Evolutionary conservation across 2,329 filamentous ascomycete genomes (phyloP).

Genomic region (Trichophyton rubrum): DNA sequence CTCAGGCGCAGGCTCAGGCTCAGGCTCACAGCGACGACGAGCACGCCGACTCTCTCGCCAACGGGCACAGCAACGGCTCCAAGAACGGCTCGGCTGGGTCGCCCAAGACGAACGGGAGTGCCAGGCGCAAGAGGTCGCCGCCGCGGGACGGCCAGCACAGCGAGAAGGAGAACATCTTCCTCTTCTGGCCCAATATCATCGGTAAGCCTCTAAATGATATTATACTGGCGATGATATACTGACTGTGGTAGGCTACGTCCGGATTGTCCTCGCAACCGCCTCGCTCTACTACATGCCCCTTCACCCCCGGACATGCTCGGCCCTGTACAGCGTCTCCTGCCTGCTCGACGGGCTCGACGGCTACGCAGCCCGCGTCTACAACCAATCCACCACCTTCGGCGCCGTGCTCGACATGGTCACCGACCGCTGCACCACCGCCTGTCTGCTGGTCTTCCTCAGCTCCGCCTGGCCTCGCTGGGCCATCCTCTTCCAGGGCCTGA

Average conservation of each 20-base stretch:
- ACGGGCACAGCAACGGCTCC: constrained; percentile 5
- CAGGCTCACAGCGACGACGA: constrained; percentile 5
- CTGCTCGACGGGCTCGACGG: constrained; percentile 92
- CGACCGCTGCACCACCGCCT: constrained; percentile 91
- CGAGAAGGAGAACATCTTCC: constrained; percentile 58
- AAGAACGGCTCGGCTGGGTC: constrained; percentile 14
- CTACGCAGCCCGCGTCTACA: constrained; percentile 71
- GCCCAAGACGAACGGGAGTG: constrained; percentile 8
- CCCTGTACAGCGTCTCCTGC: constrained; percentile 80
- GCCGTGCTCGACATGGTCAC: constrained; percentile 99
- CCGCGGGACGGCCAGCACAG: constrained; percentile 8
- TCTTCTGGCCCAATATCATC: constrained; percentile 72
- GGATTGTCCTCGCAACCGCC: constrained; percentile 69
- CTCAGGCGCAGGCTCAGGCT: constrained; percentile 2
- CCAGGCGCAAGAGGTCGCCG: constrained; percentile 2
- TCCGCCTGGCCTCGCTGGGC: constrained; percentile 91
- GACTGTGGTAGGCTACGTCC: constrained; percentile 50
- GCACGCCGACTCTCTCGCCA: constrained; percentile 16
- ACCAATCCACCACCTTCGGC: constrained; percentile 90
- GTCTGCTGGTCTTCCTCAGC: constrained; percentile 84
- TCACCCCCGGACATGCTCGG: constrained; percentile 86
- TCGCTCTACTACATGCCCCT: constrained; percentile 99
- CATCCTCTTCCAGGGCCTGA: constrained; percentile 85
- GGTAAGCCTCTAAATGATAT: constrained; percentile 36
- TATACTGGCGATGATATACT: background rate